Evolutionary conservation across 306 rosid genomes (phyloP), one percentile per base, ranked within the genome.

Genomic region (Glycine latifolia): DNA sequence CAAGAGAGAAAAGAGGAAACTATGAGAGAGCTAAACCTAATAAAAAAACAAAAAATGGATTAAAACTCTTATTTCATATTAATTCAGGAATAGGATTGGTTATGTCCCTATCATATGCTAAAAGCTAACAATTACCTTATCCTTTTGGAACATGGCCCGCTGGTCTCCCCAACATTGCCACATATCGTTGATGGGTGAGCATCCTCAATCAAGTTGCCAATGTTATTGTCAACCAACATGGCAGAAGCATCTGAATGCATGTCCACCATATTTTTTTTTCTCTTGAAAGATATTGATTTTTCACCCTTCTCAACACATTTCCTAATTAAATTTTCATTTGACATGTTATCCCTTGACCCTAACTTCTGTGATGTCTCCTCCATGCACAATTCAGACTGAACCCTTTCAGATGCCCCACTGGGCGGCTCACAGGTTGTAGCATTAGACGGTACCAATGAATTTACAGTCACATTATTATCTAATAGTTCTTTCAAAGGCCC

Each of bases 51-150:
- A 2, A 67, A 26, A 14, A 52, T n/a, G 44, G 44, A 17, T 47
- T 31, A 59, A 47, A 60, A 69, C 70, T 26, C 31, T 4, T 49
- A 56, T 62, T 54, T 62, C 68, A 62, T 16, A 63, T 52, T 61
- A 54, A 63, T 73, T 48, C 46, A 72, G 15, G 12, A 43, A 48
- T n/a, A 77, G 20, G 16, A 26, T 39, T 14, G 43, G 55, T 14
- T 71, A 41, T 26, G 1, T 58, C 83, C 66, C 33, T 37, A 33
- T 20, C 17, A 67, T 81, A 54, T 56, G 76, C 62, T 54, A 61
- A 79, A 61, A 77, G 73, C 69, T 73, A 86, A 60, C 59, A 68
- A 71, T 77, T 77, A 93, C 96, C 97, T 88, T 83, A 63, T 92
- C 78, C 88, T 87, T 80, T 91, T 87, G 67, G 81, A 88, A 83